Evolutionary conservation across 2,329 filamentous ascomycete genomes (phyloP).

Genomic region (Scytalidium sp.): DNA sequence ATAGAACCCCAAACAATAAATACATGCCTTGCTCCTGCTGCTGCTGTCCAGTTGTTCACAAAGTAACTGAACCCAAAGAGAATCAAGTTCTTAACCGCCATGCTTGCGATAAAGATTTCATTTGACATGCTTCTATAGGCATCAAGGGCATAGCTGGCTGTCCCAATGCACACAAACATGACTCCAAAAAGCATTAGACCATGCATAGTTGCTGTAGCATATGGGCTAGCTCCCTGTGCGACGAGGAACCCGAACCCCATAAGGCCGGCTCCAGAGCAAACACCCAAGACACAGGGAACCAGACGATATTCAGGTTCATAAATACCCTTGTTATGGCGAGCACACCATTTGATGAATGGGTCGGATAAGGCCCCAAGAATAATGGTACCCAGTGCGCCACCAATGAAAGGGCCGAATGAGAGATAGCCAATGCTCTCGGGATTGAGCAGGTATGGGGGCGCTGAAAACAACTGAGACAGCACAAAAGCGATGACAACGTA

Average conservation of each 20-base stretch:
- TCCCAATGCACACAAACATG: constrained; percentile 27
- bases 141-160: constrained; percentile 34
- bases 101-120: constrained; percentile 40
- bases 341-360: constrained; percentile 37
- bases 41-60: constrained; percentile 36
- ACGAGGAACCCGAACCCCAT: constrained; percentile 35
- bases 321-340: constrained; percentile 46
- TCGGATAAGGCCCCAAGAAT: constrained; percentile 32
- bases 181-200: constrained; percentile 20
- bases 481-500: constrained; percentile 40
- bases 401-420: constrained; percentile 37
- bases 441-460: constrained; percentile 41
- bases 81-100: constrained; percentile 41
- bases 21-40: constrained; percentile 29
- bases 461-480: constrained; percentile 44
- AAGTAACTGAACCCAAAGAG: constrained; percentile 39
- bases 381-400: constrained; percentile 32
- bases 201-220: constrained; percentile 31
- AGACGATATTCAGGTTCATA: constrained; percentile 54
- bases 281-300: constrained; percentile 30
- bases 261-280: constrained; percentile 33
- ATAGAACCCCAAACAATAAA: constrained; percentile 33
- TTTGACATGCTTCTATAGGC: constrained; percentile 36
- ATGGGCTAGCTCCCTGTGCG: constrained; percentile 16
- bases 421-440: constrained; percentile 40